Conservation (phyloP, 306 rosid genomes). For the Nissolia schottii region DNA sequence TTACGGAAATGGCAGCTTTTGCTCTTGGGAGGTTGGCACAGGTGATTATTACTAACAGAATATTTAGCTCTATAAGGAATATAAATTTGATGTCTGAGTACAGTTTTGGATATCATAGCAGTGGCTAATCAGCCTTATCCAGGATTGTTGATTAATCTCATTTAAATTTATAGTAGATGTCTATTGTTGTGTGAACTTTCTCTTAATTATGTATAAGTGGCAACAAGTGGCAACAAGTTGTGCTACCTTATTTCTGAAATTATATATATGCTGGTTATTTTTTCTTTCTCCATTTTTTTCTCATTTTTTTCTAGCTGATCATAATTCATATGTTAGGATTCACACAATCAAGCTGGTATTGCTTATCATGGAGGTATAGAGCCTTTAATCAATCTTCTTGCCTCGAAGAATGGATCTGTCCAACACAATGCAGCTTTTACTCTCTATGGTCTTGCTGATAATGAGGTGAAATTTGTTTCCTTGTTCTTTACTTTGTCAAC, state of each 20-base stretch:
- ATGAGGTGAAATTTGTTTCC: conserved; percentile 59
- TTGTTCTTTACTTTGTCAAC: conserved; percentile 3
- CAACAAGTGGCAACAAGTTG: not conserved
- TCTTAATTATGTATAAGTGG: not conserved
- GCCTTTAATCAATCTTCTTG: conserved; percentile 61
- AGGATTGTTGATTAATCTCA: not conserved
- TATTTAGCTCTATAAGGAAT: not conserved
- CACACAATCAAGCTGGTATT: conserved; percentile 93
- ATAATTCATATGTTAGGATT: conserved; percentile 48
- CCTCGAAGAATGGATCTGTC: conserved; percentile 37
- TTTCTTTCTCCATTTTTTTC: not conserved
- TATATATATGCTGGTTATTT: not conserved
- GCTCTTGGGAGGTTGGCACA: conserved; percentile 96
- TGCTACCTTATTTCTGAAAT: not conserved
- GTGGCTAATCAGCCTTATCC: not conserved
- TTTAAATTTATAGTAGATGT: not conserved
- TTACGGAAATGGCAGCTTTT: conserved; percentile 90
- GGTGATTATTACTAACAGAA: conserved; percentile 39
- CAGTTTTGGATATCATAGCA: conserved; percentile 2
- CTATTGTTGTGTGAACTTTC: not conserved
- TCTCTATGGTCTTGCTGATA: conserved; percentile 77
- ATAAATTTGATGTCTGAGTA: not conserved
- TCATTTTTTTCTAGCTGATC: not conserved
- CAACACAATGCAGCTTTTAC: conserved; percentile 65
- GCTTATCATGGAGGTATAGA: conserved; percentile 74